Conservation (phyloP, 441 rosid genomes). For the Syzygium malaccense region DNA sequence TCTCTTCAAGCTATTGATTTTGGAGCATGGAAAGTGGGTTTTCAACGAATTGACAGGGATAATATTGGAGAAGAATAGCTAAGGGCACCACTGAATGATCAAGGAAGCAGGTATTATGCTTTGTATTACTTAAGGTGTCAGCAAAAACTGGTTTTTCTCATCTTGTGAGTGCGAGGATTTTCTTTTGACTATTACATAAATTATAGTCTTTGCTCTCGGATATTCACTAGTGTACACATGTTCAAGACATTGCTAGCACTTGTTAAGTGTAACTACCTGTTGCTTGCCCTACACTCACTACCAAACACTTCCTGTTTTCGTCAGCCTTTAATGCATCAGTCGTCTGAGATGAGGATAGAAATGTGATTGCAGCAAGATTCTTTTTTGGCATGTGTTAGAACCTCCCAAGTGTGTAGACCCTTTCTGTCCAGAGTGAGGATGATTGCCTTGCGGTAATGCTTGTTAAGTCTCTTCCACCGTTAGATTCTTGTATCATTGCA, state of each 20-base stretch:
- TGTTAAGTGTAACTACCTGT: neutral
- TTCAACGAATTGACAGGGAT: neutral
- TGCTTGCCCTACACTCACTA: neutral
- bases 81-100: neutral
- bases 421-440: neutral
- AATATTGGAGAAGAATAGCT: neutral
- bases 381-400: neutral
- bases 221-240: neutral
- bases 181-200: neutral
- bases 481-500: neutral
- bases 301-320: neutral
- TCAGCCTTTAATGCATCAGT: neutral
- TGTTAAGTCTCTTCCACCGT: neutral
- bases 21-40: conserved; percentile 50
- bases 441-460: neutral
- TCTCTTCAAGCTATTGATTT: conserved; percentile 86
- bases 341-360: neutral
- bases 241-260: neutral
- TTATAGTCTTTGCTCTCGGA: neutral
- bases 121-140: neutral
- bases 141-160: neutral
- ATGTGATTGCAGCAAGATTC: neutral
- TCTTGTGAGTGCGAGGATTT: neutral
- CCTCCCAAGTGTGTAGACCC: neutral
- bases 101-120: neutral